Evolutionary conservation across 2,329 filamentous ascomycete species (phyloP).

Genomic region (Penicillium polonicum): DNA sequence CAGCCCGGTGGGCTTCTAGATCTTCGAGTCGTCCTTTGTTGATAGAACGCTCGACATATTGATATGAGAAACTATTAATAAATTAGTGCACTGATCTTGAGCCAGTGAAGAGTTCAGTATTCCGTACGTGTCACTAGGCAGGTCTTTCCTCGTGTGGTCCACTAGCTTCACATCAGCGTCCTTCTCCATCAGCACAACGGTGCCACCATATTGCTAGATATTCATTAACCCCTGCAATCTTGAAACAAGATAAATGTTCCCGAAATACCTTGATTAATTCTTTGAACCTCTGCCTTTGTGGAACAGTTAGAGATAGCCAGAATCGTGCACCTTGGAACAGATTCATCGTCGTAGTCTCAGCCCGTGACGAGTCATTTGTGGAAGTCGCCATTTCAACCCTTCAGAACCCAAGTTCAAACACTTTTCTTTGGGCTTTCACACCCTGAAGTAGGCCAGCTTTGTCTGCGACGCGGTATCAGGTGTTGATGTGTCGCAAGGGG

Average conservation of each 20-base stretch:
- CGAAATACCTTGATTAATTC: constrained; percentile 48
- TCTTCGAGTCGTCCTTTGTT: constrained; percentile 49
- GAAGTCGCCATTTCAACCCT: not conserved
- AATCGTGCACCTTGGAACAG: constrained; percentile 58
- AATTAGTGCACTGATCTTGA: constrained; percentile 4
- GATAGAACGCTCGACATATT: constrained; percentile 58
- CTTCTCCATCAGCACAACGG: constrained; percentile 53
- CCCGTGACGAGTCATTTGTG: not conserved
- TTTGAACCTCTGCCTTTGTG: constrained; percentile 49
- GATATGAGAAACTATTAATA: constrained; percentile 52
- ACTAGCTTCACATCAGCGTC: constrained; percentile 59
- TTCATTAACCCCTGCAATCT: not conserved
- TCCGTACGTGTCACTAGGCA: constrained; percentile 50
- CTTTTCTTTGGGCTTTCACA: not conserved
- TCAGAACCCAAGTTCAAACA: not conserved
- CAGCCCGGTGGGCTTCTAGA: constrained; percentile 49
- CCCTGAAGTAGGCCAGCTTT: not conserved
- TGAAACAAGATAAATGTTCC: not conserved
- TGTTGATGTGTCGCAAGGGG: constrained; percentile 17
- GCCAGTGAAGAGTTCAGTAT: constrained; percentile 27
- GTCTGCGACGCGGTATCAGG: constrained; percentile 28
- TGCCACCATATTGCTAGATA: constrained; percentile 54
- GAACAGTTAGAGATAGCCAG: constrained; percentile 58
- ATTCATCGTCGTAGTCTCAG: not conserved
- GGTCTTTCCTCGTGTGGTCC: constrained; percentile 55